Base-by-base conservation (phyloP, 495 filamentous ascomycete species). In the Talaromyces adpressus region DNA sequence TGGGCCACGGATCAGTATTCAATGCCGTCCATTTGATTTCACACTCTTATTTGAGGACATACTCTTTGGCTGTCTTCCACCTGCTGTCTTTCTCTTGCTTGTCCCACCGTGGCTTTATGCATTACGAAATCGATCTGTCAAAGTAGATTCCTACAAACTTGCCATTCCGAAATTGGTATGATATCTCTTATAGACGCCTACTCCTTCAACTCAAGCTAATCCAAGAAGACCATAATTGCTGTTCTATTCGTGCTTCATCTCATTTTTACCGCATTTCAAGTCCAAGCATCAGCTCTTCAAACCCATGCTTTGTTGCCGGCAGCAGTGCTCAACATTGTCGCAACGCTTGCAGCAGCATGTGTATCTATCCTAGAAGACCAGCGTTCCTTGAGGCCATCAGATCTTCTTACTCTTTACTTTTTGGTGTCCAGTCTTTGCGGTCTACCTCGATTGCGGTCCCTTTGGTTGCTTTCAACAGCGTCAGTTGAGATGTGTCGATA, bases 311-410 rank as follows among this genome's bases (percentile, higher is more conserved):
- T 84, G 0, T 64, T 87, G 12, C 69, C 84, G 2, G 70, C 82
- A 3, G 77, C 78, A 49, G 74, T 70, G 0, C 56, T 87, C 11
- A 65, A 73, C 20, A 71, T 84, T 3, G 61, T 81, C 29, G 79
- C 72, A 6, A 67, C 72, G 7, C 58, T 81, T 4, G 63, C 75
- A 5, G 71, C 86, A 49, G 49, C 73, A 29, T 39, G 74, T 8
- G 75, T 89, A 11, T 87, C 84, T 0, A 79, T 77, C 64, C 61
- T 81, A 11, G 85, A 90, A 63, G 86, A 89, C 67, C 69, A 74
- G 29, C 75, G 77, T 22, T 80, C 80, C 62, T 69, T 79, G 27
- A 77, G 79, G 52, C 86, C 88, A 1, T 90, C 89, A 0, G 72
- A 81, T 32, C 63, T 89, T 11, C 71, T 91, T 47, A 81, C 82